These are phyloP conservation scores for Fusarium sp. DNA, from an alignment of 2,329 filamentous ascomycete species.

Conservation along the genomic window DNA sequence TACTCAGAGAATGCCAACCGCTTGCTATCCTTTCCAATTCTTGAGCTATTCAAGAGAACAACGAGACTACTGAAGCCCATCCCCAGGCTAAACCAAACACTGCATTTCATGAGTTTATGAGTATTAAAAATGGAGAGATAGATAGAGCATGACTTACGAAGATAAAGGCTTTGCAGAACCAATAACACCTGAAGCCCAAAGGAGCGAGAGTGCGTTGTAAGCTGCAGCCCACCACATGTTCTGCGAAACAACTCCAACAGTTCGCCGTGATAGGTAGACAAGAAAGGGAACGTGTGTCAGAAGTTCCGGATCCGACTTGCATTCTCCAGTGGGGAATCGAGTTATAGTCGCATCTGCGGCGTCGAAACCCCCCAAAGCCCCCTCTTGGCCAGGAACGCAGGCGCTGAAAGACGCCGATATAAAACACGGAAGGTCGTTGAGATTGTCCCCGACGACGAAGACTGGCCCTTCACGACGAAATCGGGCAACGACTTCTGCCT, in stretches of 20 bases:
- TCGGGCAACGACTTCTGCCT: background rate
- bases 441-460: background rate
- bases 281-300: background rate
- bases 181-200: background rate
- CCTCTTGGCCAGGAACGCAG: background rate
- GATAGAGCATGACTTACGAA: background rate
- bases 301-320: background rate
- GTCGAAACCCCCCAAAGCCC: background rate
- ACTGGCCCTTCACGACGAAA: background rate
- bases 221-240: background rate
- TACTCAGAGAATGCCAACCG: background rate
- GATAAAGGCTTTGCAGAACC: background rate
- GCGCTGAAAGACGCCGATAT: background rate
- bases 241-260: background rate
- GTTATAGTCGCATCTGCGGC: background rate
- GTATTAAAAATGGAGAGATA: background rate
- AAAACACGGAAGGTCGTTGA: background rate
- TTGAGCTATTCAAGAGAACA: background rate
- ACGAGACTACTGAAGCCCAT: background rate
- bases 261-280: background rate
- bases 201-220: background rate
- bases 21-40: background rate
- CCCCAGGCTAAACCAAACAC: background rate
- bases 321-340: rapidly evolving
- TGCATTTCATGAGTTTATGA: background rate